phyloP scores from a whole-genome alignment of 495 filamentous ascomycete genomes.

The Lophiotrema nucula region DNA sequence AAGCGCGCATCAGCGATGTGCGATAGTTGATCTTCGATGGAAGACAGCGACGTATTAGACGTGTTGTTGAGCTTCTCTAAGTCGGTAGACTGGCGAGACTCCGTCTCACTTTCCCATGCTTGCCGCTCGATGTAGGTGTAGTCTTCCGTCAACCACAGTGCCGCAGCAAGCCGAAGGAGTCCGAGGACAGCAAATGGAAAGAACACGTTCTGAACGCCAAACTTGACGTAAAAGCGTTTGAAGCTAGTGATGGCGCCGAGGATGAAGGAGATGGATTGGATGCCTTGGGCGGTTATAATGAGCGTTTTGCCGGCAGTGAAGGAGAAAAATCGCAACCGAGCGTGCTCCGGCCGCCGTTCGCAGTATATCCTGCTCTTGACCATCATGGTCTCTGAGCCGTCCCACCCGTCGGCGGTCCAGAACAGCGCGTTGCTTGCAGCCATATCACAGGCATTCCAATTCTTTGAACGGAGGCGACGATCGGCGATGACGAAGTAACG shows the following conservation, averaged over 20 bases:
- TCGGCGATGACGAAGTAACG: no score
- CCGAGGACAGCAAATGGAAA: constrained; percentile 10
- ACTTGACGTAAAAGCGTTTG: not conserved
- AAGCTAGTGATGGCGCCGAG: constrained; percentile 4
- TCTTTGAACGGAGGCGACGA: no score
- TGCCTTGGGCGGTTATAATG: constrained; percentile 5
- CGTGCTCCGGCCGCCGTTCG: not conserved
- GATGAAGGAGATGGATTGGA: not conserved
- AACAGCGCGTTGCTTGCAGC: constrained; percentile 8
- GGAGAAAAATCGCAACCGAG: not conserved
- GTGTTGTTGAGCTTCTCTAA: no score
- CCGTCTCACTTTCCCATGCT: not conserved
- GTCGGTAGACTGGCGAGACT: no score
- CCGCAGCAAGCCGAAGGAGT: not conserved
- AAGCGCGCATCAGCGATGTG: no score
- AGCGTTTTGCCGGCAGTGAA: constrained; percentile 1
- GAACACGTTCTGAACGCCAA: constrained; percentile 6
- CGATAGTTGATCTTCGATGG: no score
- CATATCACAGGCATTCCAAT: no score
- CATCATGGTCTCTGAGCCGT: constrained; percentile 10
- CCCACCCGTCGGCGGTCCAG: constrained; percentile 10
- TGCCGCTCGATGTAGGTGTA: constrained; percentile 2
- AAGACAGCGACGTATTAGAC: no score
- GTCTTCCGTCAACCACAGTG: constrained; percentile 12
- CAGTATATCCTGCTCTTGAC: constrained; percentile 9